phyloP scores from a whole-genome alignment of 1,284 basidiomycete species.

The Mycosarcoma mackinlayi region DNA sequence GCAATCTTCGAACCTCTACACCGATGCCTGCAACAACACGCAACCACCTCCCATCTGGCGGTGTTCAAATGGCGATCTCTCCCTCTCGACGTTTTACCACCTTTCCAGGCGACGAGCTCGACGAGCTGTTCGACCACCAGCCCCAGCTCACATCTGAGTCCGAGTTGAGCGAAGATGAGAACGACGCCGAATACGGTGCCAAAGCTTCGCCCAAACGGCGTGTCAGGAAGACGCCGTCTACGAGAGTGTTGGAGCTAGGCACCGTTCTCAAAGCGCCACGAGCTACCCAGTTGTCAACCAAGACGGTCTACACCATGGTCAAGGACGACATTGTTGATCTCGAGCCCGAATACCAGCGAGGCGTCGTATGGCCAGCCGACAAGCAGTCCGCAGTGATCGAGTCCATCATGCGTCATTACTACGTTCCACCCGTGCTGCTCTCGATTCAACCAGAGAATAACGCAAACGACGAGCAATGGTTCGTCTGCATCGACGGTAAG shows the following conservation, averaged over 20 bases:
- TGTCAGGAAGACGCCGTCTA: constrained; percentile 33
- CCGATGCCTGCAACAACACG: background rate
- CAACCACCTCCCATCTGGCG: background rate
- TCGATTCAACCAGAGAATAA: constrained; percentile 21
- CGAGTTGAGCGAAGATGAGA: constrained; percentile 12
- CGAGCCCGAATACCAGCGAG: constrained; percentile 58
- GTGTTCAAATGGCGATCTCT: background rate
- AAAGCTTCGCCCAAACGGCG: background rate
- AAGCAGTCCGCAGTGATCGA: constrained; percentile 59
- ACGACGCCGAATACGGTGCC: constrained; percentile 18
- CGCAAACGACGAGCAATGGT: constrained; percentile 10
- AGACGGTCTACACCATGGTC: constrained; percentile 31
- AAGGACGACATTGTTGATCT: constrained; percentile 47
- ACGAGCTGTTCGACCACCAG: constrained; percentile 41
- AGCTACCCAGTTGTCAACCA: constrained; percentile 33
- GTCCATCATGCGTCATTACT: constrained; percentile 54
- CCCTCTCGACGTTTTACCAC: background rate
- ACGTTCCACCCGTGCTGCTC: constrained; percentile 55
- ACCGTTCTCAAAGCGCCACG: constrained; percentile 34
- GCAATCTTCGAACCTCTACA: background rate
- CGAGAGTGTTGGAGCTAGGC: constrained; percentile 50
- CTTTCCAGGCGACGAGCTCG: constrained; percentile 28
- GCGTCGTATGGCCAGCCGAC: constrained; percentile 45
- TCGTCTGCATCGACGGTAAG: constrained; percentile 59
- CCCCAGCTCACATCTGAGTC: constrained; percentile 11